phyloP scores from a whole-genome alignment of 495 filamentous ascomycete species.

The Podospora appendiculata region DNA sequence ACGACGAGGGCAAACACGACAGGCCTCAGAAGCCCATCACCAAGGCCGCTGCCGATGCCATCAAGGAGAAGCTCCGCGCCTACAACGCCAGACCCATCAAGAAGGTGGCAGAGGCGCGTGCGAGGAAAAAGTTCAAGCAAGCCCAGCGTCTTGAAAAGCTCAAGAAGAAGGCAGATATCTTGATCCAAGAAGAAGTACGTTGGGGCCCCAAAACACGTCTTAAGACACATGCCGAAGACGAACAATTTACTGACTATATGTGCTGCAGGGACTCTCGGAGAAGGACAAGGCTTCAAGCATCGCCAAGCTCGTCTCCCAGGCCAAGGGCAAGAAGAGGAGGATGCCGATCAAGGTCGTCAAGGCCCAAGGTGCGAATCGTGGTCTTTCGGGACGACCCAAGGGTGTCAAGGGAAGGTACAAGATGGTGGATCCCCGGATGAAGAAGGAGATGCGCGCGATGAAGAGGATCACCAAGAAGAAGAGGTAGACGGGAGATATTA shows the following conservation, averaged over 20 bases:
- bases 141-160: constrained; percentile 86
- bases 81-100: constrained; percentile 97
- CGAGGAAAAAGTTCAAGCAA: constrained; percentile 92
- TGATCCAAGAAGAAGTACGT: constrained; percentile 67
- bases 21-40: constrained; percentile 79
- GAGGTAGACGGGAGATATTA: constrained; percentile 1
- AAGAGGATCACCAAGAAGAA: constrained; percentile 57
- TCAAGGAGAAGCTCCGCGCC: constrained; percentile 88
- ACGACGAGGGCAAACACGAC: constrained; percentile 81
- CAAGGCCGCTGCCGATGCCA: constrained; percentile 82
- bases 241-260: not conserved
- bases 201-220: not conserved
- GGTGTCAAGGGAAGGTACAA: constrained; percentile 93
- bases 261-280: constrained; percentile 62
- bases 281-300: constrained; percentile 89
- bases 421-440: constrained; percentile 95
- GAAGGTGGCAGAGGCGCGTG: constrained; percentile 95
- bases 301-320: constrained; percentile 69
- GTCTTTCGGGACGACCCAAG: constrained; percentile 50
- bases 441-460: constrained; percentile 92
- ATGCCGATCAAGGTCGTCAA: constrained; percentile 82
- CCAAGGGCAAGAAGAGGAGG: constrained; percentile 79
- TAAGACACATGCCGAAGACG: too few species aligned
- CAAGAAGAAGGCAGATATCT: constrained; percentile 82
- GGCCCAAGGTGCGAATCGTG: constrained; percentile 76